A percentile compares a stretch with the other conserved stretches of the same genome.
Conservation (phyloP, 2,329 filamentous ascomycete species). For the Onygenales sp. region DNA sequence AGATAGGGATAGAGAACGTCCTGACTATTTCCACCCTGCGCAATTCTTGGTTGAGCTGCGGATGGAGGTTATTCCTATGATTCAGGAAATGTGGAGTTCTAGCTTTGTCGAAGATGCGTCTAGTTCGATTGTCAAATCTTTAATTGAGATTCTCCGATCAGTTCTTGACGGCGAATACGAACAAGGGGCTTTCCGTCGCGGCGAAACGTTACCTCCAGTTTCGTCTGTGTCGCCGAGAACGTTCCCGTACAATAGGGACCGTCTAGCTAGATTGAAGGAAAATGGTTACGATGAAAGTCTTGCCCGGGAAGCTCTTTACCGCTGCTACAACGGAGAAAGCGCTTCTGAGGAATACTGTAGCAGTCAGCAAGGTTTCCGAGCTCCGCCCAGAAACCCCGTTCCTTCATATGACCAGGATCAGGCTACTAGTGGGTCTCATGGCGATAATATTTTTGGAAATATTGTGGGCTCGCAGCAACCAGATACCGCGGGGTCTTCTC, state of each 20-base stretch:
- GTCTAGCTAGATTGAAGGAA: constrained; percentile 34
- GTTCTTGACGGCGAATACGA: constrained; percentile 74
- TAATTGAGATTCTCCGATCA: constrained; percentile 74
- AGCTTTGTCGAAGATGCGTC: constrained; percentile 72
- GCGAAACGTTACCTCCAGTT: constrained; percentile 48
- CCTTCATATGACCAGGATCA: constrained; percentile 47
- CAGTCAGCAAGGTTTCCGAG: constrained; percentile 48
- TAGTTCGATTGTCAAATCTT: constrained; percentile 62
- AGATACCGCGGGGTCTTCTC: background rate
- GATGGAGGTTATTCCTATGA: constrained; percentile 65
- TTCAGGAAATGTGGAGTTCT: constrained; percentile 76
- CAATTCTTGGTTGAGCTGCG: constrained; percentile 85
- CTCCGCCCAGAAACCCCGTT: constrained; percentile 57
- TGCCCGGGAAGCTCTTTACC: constrained; percentile 69
- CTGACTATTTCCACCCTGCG: constrained; percentile 54
- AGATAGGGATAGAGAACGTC: constrained; percentile 46
- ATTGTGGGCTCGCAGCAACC: background rate
- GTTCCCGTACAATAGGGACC: constrained; percentile 44
- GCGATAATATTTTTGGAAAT: constrained; percentile 8
- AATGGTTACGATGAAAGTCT: constrained; percentile 52
- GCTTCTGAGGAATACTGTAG: constrained; percentile 66
- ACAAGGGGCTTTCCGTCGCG: constrained; percentile 50
- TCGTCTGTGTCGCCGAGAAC: constrained; percentile 38
- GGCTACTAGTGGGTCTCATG: constrained; percentile 10
- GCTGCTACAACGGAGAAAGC: constrained; percentile 58